Conservation (phyloP, 78 protist genomes). For the Cavenderia fasciculata region DNA sequence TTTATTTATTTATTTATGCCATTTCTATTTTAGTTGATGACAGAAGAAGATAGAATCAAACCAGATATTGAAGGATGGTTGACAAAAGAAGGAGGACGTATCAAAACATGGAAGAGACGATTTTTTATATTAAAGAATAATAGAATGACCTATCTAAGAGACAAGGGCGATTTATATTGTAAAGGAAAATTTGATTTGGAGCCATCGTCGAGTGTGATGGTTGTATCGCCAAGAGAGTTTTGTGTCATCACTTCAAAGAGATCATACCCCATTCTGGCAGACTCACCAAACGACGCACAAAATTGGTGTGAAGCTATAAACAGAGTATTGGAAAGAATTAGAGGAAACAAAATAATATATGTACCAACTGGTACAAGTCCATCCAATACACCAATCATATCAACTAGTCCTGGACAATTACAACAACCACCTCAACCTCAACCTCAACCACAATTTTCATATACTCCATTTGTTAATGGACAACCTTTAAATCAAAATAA, state of each 20-base stretch:
- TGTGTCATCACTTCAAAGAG: slow-evolving; percentile 52
- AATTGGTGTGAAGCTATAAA: slow-evolving; percentile 78
- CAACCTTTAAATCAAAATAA: no score
- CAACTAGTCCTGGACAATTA: no score
- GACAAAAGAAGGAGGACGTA: slow-evolving; percentile 75
- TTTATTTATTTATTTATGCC: no score
- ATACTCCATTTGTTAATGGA: no score
- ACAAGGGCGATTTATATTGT: slow-evolving; percentile 46
- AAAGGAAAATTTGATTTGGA: slow-evolving; percentile 73
- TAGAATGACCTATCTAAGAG: slow-evolving; percentile 57
- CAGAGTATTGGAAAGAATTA: no score
- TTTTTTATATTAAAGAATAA: slow-evolving; percentile 78
- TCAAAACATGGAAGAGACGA: slow-evolving; percentile 80
- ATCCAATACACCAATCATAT: no score
- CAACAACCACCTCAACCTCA: no score
- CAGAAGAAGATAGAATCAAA: not conserved
- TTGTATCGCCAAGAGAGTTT: slow-evolving; percentile 47
- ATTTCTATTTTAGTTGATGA: no score
- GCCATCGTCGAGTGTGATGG: slow-evolving; percentile 26
- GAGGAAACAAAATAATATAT: no score
- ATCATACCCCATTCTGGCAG: slow-evolving; percentile 42
- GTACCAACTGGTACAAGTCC: no score
- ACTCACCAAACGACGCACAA: slow-evolving; percentile 39
- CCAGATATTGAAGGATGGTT: slow-evolving; percentile 79
- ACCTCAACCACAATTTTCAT: no score